Conservation (phyloP, 1,284 basidiomycete genomes). For the Malassezia equina region DNA sequence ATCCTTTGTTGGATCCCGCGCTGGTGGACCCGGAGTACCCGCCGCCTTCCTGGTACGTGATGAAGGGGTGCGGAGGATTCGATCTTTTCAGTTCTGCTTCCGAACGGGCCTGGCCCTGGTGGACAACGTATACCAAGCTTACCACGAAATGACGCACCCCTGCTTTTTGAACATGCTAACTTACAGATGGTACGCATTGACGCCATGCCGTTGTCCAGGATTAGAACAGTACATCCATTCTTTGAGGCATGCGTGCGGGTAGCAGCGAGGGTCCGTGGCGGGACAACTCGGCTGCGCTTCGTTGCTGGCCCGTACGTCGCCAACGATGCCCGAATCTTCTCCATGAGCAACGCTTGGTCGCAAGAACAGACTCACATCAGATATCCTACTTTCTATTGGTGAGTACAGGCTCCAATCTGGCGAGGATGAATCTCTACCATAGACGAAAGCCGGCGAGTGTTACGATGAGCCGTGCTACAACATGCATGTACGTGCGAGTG, state of each 20-base stretch:
- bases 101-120: constrained; percentile 12
- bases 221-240: constrained; percentile 22
- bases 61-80: constrained; percentile 11
- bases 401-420: not conserved
- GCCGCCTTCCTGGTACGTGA: constrained; percentile 6
- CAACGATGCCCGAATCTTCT: constrained; percentile 19
- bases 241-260: constrained; percentile 9
- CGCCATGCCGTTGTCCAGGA: constrained; percentile 13
- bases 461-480: constrained; percentile 15
- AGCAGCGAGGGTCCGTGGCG: constrained; percentile 7
- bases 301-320: not conserved
- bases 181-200: constrained; percentile 5
- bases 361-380: not conserved
- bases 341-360: constrained; percentile 10
- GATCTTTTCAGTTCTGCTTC: constrained; percentile 20
- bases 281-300: constrained; percentile 13
- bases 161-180: not conserved
- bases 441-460: constrained; percentile 18
- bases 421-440: constrained; percentile 18
- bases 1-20: constrained; percentile 7
- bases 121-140: constrained; percentile 21
- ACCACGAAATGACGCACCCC: constrained; percentile 17
- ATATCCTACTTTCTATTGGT: not conserved
- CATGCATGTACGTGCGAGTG: constrained; percentile 14
- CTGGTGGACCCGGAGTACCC: constrained; percentile 10